These are phyloP conservation scores for Solanum chilense DNA, from an alignment of 257 asterid species.

Conservation along the genomic window DNA sequence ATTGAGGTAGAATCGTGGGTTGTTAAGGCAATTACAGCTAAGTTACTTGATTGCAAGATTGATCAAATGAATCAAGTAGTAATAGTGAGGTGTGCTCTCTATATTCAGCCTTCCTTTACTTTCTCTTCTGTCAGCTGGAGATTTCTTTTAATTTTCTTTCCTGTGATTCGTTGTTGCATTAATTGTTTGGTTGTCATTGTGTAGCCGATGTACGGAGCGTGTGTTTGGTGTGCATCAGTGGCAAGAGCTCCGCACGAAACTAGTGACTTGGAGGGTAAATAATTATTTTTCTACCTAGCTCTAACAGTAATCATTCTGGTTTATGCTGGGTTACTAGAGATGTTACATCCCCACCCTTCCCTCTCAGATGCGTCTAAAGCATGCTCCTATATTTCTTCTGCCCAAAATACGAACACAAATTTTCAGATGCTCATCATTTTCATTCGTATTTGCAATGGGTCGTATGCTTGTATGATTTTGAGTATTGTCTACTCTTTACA, in stretches of 20 bases:
- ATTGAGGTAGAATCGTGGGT: constrained; percentile 81
- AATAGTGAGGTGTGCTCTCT: constrained; percentile 50
- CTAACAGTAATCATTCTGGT: background rate
- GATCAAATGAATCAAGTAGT: constrained; percentile 84
- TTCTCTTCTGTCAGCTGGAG: background rate
- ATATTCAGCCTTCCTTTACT: background rate
- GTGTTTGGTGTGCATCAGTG: constrained; percentile 72
- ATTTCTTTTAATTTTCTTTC: background rate
- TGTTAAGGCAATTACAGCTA: constrained; percentile 80
- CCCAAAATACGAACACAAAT: background rate
- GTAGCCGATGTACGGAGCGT: constrained; percentile 66
- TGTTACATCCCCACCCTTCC: background rate
- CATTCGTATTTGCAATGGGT: background rate
- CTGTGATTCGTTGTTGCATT: background rate
- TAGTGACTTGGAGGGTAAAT: constrained; percentile 80
- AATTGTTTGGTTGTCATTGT: background rate
- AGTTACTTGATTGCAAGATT: constrained; percentile 77
- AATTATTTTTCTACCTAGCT: background rate
- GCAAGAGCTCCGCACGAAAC: constrained; percentile 66
- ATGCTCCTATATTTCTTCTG: background rate
- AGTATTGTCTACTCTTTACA: constrained; percentile 10
- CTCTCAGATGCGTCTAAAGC: background rate
- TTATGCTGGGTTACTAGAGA: background rate
- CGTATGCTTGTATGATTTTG: background rate
- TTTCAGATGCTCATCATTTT: background rate